Conservation (phyloP, 805 yeast species). For the Suhomyces sp. region DNA sequence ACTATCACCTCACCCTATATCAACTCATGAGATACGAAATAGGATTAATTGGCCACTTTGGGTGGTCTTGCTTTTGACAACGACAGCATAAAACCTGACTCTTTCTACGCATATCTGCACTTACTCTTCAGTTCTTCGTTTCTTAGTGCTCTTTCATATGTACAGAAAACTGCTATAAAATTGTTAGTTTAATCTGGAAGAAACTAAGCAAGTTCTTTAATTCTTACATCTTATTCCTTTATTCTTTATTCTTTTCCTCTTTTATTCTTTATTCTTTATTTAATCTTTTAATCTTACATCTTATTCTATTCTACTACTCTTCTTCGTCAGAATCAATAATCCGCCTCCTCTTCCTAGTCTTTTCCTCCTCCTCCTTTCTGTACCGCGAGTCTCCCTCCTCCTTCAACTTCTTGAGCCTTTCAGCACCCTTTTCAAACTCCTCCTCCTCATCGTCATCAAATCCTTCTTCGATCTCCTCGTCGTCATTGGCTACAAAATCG, state of each 20-base stretch:
- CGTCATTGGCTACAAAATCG: conserved; percentile 44
- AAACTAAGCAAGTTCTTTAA: too few species aligned
- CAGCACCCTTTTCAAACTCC: conserved; percentile 53
- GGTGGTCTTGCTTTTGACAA: too few species aligned
- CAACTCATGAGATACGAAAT: too few species aligned
- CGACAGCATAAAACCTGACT: too few species aligned
- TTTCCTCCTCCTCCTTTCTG: conserved; percentile 30
- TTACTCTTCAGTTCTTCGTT: too few species aligned
- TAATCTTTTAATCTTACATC: neutral
- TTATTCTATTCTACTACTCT: conserved; percentile 24
- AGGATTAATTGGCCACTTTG: too few species aligned
- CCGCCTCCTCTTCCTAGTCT: conserved; percentile 43
- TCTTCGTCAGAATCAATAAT: conserved; percentile 52
- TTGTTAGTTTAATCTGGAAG: too few species aligned
- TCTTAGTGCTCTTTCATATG: too few species aligned
- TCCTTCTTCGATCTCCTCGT: conserved; percentile 28
- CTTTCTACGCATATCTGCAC: too few species aligned
- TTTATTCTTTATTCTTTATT: neutral
- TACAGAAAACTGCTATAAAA: too few species aligned
- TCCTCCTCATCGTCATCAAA: conserved; percentile 43
- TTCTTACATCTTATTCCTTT: too few species aligned
- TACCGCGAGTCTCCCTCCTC: conserved; percentile 55
- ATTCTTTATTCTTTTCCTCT: neutral
- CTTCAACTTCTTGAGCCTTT: conserved; percentile 53
- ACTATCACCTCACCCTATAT: too few species aligned